These are phyloP conservation scores for Toxoplasma gondii DNA, from an alignment of 169 alveolate genomes.

Conservation along the genomic window DNA sequence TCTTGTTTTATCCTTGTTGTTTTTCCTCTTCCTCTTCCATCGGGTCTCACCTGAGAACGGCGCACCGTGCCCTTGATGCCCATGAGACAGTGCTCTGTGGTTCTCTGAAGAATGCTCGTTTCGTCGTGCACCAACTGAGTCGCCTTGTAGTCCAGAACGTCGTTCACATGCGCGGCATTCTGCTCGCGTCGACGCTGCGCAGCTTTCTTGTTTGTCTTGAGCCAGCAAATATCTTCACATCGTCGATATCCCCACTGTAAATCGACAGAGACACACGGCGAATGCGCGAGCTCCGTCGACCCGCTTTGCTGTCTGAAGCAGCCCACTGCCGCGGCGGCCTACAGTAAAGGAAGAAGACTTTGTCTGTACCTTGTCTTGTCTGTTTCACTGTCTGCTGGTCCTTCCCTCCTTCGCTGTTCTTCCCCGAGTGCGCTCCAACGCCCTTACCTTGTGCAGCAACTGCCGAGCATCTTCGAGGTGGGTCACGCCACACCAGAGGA, in stretches of 20 bases:
- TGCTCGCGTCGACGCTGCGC: conserved; percentile 74
- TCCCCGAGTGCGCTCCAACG: neutral
- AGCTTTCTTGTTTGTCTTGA: conserved; percentile 85
- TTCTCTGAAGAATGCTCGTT: conserved; percentile 80
- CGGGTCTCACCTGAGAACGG: conserved; percentile 54
- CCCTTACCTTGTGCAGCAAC: neutral
- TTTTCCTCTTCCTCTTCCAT: neutral
- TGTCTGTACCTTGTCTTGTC: too few relatives aligned
- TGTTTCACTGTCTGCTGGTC: neutral
- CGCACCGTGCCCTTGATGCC: conserved; percentile 94
- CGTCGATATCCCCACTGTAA: conserved; percentile 92
- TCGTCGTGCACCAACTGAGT: neutral
- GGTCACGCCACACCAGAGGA: conserved; percentile 91
- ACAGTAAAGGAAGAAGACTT: too few relatives aligned
- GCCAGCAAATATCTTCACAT: conserved; percentile 96
- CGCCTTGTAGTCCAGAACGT: neutral
- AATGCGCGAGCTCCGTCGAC: neutral
- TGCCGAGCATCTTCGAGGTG: conserved; percentile 85
- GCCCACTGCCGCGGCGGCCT: too few relatives aligned
- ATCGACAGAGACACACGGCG: neutral
- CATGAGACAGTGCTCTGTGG: conserved; percentile 93
- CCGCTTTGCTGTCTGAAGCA: too few relatives aligned
- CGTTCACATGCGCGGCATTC: conserved; percentile 70
- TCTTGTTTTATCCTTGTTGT: too few relatives aligned
- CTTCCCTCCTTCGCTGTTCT: neutral